Conservation (phyloP, 345 rosid species). For the Murraya paniculata region DNA sequence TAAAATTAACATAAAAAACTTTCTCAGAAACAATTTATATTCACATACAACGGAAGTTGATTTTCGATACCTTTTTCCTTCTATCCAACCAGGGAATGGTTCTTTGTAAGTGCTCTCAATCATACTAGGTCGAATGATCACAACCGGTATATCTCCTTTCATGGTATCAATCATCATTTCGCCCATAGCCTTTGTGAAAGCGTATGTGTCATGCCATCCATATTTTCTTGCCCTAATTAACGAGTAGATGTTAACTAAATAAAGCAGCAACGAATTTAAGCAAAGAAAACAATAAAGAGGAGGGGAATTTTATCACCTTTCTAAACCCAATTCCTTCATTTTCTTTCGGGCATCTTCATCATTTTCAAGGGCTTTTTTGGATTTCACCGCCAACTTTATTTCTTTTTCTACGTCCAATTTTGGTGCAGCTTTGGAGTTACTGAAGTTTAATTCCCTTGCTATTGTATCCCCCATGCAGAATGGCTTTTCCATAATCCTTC, state of each 20-base stretch:
- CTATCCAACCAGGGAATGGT: conserved; percentile 99
- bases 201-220: conserved; percentile 91
- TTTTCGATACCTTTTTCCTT: conserved; percentile 73
- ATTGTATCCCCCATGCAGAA: conserved; percentile 68
- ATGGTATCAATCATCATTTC: conserved; percentile 79
- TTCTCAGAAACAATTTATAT: no score
- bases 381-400: conserved; percentile 48
- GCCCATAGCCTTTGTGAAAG: conserved; percentile 97
- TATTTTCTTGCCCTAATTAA: conserved; percentile 64
- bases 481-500: conserved; percentile 80
- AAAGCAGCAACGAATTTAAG: background rate
- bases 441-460: conserved; percentile 51
- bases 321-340: conserved; percentile 81
- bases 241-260: no score
- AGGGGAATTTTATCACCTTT: conserved; percentile 23
- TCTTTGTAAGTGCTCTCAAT: conserved; percentile 88
- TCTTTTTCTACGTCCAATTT: conserved; percentile 60
- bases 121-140: conserved; percentile 76
- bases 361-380: conserved; percentile 35
- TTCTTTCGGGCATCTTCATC: conserved; percentile 40
- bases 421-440: conserved; percentile 27
- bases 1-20: no score
- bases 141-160: conserved; percentile 76
- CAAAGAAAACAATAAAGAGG: background rate
- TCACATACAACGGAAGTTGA: no score